A percentile compares a stretch with the other conserved stretches of the same genome.
Evolutionary conservation across 306 rosid species (phyloP).

Genomic region (Begonia loranthoides): DNA sequence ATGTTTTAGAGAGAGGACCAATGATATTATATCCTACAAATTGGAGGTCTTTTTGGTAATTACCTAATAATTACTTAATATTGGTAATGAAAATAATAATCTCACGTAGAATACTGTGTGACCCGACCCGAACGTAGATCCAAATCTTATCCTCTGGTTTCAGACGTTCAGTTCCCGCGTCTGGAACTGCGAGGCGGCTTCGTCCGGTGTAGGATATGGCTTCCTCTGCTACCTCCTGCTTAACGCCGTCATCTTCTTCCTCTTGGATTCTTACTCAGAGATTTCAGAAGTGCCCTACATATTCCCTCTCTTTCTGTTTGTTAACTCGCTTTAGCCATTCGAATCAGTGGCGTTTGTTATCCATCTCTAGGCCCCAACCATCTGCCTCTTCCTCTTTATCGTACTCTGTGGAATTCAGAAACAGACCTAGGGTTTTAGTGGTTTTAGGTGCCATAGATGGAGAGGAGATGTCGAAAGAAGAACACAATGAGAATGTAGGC

Average conservation of each 20-base stretch:
- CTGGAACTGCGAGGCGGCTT: too few relatives aligned
- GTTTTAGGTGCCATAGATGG: slow-evolving; percentile 9
- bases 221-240: background rate
- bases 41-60: too few relatives aligned
- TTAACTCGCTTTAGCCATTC: background rate
- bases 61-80: too few relatives aligned
- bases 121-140: too few relatives aligned
- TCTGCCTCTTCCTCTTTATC: background rate
- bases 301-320: background rate
- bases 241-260: slow-evolving; percentile 3
- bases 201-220: too few relatives aligned
- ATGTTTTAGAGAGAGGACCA: too few relatives aligned
- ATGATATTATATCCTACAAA: too few relatives aligned
- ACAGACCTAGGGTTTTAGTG: slow-evolving; percentile 10
- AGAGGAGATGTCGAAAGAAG: background rate
- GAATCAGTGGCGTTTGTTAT: slow-evolving; percentile 1
- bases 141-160: too few relatives aligned
- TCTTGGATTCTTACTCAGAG: slow-evolving; percentile 2
- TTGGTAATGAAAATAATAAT: too few relatives aligned
- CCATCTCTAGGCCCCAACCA: background rate
- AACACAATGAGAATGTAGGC: slow-evolving; percentile 7
- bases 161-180: too few relatives aligned
- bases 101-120: too few relatives aligned
- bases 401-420: background rate
- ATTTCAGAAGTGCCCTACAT: background rate